These are phyloP conservation scores for Trichopus zeylanicus DNA, from an alignment of 116 monocot species.

Conservation along the genomic window DNA sequence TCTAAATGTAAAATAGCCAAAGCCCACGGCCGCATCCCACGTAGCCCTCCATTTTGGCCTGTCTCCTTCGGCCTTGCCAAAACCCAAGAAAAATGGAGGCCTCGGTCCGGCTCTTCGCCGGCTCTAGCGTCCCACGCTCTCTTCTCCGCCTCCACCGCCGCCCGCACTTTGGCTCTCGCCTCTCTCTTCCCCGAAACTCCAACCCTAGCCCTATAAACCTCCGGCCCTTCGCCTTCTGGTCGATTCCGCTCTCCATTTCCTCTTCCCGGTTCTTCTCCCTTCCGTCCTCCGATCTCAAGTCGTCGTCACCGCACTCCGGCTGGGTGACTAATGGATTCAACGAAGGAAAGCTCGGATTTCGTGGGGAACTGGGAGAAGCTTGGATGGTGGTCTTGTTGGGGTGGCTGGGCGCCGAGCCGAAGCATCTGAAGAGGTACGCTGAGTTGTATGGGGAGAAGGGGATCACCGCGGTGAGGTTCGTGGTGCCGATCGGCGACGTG, in stretches of 20 bases:
- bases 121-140: not conserved
- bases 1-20: too few species aligned
- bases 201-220: not conserved
- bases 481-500: conserved; percentile 47
- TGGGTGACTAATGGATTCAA: not conserved
- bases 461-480: conserved; percentile 53
- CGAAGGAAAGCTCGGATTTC: conserved; percentile 2
- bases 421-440: conserved; percentile 77
- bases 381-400: conserved; percentile 79
- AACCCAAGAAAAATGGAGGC: conserved; percentile 1
- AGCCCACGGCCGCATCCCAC: too few species aligned
- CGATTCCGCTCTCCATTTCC: not conserved
- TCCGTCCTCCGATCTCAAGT: not conserved
- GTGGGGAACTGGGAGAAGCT: conserved; percentile 9
- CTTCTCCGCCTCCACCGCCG: not conserved
- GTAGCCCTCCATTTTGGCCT: not conserved
- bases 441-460: conserved; percentile 65
- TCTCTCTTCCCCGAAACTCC: not conserved
- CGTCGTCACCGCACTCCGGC: not conserved
- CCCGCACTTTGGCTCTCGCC: not conserved
- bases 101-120: not conserved
- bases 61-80: not conserved
- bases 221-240: not conserved
- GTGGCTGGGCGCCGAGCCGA: conserved; percentile 84
- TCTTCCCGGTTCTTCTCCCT: not conserved